A percentile compares a stretch with the other conserved stretches of the same genome.
Conservation (phyloP, 1,284 basidiomycete genomes). For the Boletellus dicymbophilus region DNA sequence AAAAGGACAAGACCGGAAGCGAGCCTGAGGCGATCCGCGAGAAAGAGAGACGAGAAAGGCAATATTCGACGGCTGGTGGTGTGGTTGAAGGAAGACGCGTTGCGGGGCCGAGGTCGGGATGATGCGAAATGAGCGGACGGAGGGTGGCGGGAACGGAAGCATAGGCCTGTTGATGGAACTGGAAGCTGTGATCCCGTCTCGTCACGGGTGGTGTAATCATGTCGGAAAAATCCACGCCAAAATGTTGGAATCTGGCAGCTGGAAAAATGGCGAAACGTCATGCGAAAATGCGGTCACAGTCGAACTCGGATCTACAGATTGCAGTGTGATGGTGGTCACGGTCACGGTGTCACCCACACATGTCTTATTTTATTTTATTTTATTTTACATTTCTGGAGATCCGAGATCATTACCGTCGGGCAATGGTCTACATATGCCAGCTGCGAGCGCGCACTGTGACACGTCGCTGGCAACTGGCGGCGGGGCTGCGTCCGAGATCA, state of each 20-base stretch:
- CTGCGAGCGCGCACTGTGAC: neutral
- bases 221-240: too few species aligned
- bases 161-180: constrained; percentile 24
- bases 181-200: too few species aligned
- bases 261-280: too few species aligned
- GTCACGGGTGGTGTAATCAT: too few species aligned
- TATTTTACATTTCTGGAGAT: neutral
- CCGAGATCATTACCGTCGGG: neutral
- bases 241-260: too few species aligned
- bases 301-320: constrained; percentile 37
- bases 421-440: neutral
- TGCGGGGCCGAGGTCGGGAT: constrained; percentile 25
- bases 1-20: constrained; percentile 11
- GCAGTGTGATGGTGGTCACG: constrained; percentile 4
- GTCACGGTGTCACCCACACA: constrained; percentile 22
- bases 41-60: too few species aligned
- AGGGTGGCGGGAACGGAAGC: constrained; percentile 6
- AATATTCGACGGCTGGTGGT: neutral
- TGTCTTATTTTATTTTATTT: neutral
- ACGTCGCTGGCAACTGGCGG: neutral
- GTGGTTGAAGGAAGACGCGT: neutral
- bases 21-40: too few species aligned
- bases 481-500: neutral
- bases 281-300: too few species aligned
- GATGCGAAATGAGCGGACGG: neutral